These are phyloP conservation scores for Pichia manshurica DNA, from an alignment of 805 yeast species.

Conservation along the genomic window DNA sequence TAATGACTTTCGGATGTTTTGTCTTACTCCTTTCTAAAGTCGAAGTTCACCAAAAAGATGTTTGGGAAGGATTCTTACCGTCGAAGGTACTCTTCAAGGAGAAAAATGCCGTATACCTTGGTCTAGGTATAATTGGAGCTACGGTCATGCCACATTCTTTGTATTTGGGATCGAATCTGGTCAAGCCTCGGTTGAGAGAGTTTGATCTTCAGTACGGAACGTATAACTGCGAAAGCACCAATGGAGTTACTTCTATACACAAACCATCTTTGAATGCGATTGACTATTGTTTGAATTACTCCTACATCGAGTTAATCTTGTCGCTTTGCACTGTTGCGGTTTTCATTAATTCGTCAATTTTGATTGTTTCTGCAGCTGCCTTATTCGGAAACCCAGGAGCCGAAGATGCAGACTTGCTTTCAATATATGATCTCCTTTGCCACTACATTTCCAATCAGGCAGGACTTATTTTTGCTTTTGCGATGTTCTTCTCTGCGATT, in stretches of 20 bases:
- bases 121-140: conserved; percentile 85
- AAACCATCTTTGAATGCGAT: conserved; percentile 72
- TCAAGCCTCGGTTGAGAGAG: conserved; percentile 75
- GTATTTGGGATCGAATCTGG: conserved; percentile 80
- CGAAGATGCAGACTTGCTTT: conserved; percentile 72
- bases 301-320: conserved; percentile 62
- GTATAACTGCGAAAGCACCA: conserved; percentile 13
- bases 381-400: conserved; percentile 67
- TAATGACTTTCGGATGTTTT: conserved; percentile 72
- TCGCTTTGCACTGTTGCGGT: conserved; percentile 77
- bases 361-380: conserved; percentile 77
- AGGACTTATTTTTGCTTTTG: conserved; percentile 80
- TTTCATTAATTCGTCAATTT: conserved; percentile 79
- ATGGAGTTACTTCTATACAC: conserved; percentile 34
- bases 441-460: conserved; percentile 63
- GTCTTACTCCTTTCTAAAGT: conserved; percentile 60
- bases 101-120: conserved; percentile 63
- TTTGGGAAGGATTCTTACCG: conserved; percentile 69
- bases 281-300: conserved; percentile 61
- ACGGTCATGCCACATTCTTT: conserved; percentile 94
- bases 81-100: conserved; percentile 45
- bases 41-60: conserved; percentile 46
- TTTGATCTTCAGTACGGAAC: conserved; percentile 46
- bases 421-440: conserved; percentile 63
- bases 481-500: conserved; percentile 78